Conservation (phyloP, 805 yeast species). For the Hanseniaspora pseudoguilliermondii region DNA sequence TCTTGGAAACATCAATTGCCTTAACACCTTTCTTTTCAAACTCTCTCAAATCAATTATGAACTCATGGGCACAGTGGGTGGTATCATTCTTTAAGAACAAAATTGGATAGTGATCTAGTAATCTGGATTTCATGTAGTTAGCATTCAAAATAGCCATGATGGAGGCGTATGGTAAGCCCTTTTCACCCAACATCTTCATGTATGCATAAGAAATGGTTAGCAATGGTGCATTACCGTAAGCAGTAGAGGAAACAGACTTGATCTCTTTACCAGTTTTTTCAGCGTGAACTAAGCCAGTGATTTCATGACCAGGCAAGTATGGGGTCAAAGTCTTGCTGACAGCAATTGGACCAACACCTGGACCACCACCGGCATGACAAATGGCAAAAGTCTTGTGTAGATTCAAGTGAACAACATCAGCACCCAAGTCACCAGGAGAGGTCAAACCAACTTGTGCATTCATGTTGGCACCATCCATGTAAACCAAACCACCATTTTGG, state of each 20-base stretch:
- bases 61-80: conserved; percentile 90
- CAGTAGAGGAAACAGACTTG: conserved; percentile 77
- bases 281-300: conserved; percentile 20
- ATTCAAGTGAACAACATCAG: conserved; percentile 95
- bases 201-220: conserved; percentile 89
- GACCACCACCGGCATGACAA: conserved; percentile 99
- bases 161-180: conserved; percentile 74
- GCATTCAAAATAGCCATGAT: conserved; percentile 88
- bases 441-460: conserved; percentile 97
- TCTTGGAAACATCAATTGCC: conserved; percentile 92
- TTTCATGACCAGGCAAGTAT: conserved; percentile 68
- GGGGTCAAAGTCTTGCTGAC: conserved; percentile 69
- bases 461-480: conserved; percentile 98
- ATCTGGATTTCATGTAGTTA: conserved; percentile 79
- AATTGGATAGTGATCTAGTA: conserved; percentile 58
- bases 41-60: conserved; percentile 79
- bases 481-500: conserved; percentile 82
- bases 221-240: conserved; percentile 89
- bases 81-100: conserved; percentile 51
- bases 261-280: conserved; percentile 38
- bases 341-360: conserved; percentile 97
- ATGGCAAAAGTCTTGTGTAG: conserved; percentile 95
- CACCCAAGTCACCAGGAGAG: conserved; percentile 94
- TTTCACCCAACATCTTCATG: conserved; percentile 84
- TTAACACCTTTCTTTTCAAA: conserved; percentile 71